Evolutionary conservation across 1,284 basidiomycete genomes (phyloP), one percentile per base, ranked within the genome.

Genomic region (Naganishia cerealis): DNA sequence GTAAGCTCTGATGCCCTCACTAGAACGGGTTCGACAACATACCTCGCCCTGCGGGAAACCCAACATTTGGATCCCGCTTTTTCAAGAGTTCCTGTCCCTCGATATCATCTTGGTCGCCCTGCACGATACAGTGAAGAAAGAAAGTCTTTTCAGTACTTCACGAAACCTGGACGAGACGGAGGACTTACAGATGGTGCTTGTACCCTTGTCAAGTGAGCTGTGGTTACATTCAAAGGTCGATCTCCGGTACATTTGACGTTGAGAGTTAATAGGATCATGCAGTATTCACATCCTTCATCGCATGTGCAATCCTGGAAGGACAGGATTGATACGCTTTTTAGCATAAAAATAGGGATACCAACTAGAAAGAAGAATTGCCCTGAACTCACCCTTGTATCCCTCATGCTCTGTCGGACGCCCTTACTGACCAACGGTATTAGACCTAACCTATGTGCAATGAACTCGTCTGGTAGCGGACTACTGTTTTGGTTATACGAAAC

Each of bases 391-490:
- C 78, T 73, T 2, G 79, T 81, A 72, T 79, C 92, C 71, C 90
- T 87, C 77, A 94, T 88, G 18, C 88, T 89, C 75, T 92, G 89
- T 67, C 91, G 90, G 72, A 91, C 94, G 71, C 88, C 89, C 54
- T 86, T 83, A 78, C 92, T 95, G 57, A 91, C 84, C 24, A 99
- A 83, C 8, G 96, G 96, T 26, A 99, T 86, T 87, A 98, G 89
- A 26, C 96, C 96, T 29, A 99, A 84, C 54, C 96, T 87, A 80
- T 99, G 96, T 0, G 94, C 92, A 70, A 99, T 89, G 83, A 96
- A 96, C 82, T 99, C 96, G 81, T 99, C 96, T 1, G 95, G 91
- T 40, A 99, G 82, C 3, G 98, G 94, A 0, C 91, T 89, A 9
- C 93, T 95, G 79, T 99, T 99, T 67, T 87, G 86, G 71, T 90